Conservation (phyloP, 257 asterid species). For the Nicotiana tomentosiformis region DNA sequence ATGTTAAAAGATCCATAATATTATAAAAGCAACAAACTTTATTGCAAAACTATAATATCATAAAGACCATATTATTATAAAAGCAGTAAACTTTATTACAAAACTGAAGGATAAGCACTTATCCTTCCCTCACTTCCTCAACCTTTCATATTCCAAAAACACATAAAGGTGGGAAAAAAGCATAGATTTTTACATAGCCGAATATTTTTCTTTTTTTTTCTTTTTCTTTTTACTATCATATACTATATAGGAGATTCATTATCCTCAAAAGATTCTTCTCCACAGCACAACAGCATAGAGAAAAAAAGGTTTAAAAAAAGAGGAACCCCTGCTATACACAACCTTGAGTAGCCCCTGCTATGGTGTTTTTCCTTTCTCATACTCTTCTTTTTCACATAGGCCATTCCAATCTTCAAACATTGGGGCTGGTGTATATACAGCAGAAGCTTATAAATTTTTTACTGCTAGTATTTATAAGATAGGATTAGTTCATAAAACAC, state of each 20-base stretch:
- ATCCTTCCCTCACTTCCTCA: constrained; percentile 1
- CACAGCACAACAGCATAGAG: background rate
- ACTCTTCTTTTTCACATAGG: background rate
- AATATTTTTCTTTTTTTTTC: background rate
- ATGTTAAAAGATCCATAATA: background rate
- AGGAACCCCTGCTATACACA: background rate
- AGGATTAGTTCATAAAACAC: background rate
- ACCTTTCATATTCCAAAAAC: constrained; percentile 3
- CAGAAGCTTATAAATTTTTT: background rate
- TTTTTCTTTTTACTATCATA: background rate
- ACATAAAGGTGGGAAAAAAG: constrained; percentile 3
- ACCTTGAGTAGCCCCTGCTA: background rate
- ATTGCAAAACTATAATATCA: background rate
- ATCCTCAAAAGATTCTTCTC: constrained; percentile 3
- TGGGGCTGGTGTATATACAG: background rate
- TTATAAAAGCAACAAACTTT: background rate
- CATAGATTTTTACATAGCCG: background rate
- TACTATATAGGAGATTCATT: constrained; percentile 1
- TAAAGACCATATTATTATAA: background rate
- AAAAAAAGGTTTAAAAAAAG: background rate
- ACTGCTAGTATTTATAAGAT: background rate
- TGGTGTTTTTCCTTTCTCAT: background rate
- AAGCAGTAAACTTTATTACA: background rate
- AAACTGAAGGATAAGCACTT: background rate
- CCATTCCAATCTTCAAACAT: background rate